Conservation (phyloP, 176 grass and related monocot species). For the Raddia guianensis region DNA sequence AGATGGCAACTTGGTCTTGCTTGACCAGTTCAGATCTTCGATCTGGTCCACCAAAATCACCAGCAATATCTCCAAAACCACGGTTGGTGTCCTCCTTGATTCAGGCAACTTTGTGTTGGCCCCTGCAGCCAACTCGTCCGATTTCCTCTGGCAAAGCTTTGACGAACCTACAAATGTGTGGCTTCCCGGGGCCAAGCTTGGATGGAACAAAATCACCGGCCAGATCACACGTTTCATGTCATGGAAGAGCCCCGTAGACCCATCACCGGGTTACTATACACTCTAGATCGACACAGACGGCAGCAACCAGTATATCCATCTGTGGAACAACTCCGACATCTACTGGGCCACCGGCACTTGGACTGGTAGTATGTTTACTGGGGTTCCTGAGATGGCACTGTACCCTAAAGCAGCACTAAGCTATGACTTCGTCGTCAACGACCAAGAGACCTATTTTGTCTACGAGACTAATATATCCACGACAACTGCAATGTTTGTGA, state of each 20-base stretch:
- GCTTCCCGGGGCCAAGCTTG: slow-evolving; percentile 47
- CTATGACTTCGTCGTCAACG: neutral
- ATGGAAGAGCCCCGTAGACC: too few relatives aligned
- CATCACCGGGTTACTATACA: too few relatives aligned
- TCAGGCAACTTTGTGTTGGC: too few relatives aligned
- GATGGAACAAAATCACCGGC: slow-evolving; percentile 25
- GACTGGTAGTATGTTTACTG: slow-evolving; percentile 22
- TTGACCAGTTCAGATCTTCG: too few relatives aligned
- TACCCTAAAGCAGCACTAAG: neutral
- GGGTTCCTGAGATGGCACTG: slow-evolving; percentile 17
- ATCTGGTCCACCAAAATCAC: too few relatives aligned
- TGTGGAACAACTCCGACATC: slow-evolving; percentile 39
- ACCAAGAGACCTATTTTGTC: neutral
- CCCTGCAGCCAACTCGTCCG: too few relatives aligned
- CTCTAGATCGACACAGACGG: too few relatives aligned
- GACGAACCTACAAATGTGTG: slow-evolving; percentile 47
- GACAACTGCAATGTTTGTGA: neutral
- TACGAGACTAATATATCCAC: neutral
- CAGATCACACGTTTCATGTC: neutral
- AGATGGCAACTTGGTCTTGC: too few relatives aligned
- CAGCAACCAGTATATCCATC: slow-evolving; percentile 14
- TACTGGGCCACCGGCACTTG: slow-evolving; percentile 46
- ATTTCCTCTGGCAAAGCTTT: too few relatives aligned
- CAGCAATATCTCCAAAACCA: too few relatives aligned
- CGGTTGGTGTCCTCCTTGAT: too few relatives aligned